These are phyloP conservation scores for Vaccinium myrtillus DNA, from an alignment of 148 eudicot genomes.

Conservation along the genomic window DNA sequence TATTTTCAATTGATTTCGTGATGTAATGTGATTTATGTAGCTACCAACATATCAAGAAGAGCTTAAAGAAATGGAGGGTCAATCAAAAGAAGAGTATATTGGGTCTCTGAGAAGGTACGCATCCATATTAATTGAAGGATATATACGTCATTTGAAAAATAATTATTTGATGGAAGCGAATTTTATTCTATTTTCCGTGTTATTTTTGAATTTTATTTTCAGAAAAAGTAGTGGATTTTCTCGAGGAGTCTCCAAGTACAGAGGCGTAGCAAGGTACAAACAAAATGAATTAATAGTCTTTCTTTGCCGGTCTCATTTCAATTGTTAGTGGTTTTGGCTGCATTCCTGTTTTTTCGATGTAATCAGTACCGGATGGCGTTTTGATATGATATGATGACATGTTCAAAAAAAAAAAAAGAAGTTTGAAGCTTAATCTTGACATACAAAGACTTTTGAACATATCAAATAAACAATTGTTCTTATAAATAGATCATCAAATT, in stretches of 20 bases:
- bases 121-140: neutral
- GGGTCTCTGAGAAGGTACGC: conserved; percentile 68
- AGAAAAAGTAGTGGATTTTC: conserved; percentile 94
- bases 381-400: too few relatives aligned
- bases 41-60: conserved; percentile 59
- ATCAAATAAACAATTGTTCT: neutral
- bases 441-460: neutral
- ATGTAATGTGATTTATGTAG: conserved; percentile 25
- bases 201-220: conserved; percentile 13
- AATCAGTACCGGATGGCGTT: too few relatives aligned
- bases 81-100: conserved; percentile 79
- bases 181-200: neutral
- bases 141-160: neutral
- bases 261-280: conserved; percentile 95
- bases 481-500: neutral
- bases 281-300: neutral
- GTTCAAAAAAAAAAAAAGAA: too few relatives aligned
- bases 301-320: too few relatives aligned
- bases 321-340: too few relatives aligned
- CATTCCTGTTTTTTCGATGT: too few relatives aligned
- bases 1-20: neutral
- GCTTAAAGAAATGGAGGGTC: conserved; percentile 64
- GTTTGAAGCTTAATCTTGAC: neutral
- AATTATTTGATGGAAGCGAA: neutral
- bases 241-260: conserved; percentile 84